Evolutionary conservation across 2,329 filamentous ascomycete genomes (phyloP).

Genomic region (Phoma sp.): DNA sequence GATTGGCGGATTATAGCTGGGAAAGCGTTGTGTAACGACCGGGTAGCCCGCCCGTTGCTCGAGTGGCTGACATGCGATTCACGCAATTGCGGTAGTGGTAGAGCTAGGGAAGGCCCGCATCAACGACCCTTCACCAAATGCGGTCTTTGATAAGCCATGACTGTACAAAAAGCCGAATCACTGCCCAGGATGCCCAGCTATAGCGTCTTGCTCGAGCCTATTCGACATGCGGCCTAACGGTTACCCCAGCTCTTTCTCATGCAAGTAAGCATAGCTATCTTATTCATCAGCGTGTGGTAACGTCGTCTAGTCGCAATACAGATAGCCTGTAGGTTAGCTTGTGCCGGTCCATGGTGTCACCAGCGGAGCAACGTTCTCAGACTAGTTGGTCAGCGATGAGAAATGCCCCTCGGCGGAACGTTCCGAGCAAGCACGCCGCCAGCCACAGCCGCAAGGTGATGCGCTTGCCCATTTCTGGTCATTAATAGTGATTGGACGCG

Average conservation of each 20-base stretch:
- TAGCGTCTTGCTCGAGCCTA: constrained; percentile 18
- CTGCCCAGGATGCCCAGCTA: not conserved
- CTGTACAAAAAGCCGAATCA: not conserved
- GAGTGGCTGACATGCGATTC: not conserved
- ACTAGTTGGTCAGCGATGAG: not conserved
- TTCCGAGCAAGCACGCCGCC: not conserved
- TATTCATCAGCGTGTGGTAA: constrained; percentile 30
- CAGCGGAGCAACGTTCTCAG: not conserved
- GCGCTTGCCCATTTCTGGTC: not conserved
- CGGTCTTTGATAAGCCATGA: constrained; percentile 31
- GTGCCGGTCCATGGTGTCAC: not conserved
- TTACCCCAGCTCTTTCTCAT: constrained; percentile 16
- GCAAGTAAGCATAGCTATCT: constrained; percentile 28
- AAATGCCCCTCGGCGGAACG: not conserved
- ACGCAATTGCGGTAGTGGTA: not conserved
- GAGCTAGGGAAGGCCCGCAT: not conserved
- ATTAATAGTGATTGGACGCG: not conserved
- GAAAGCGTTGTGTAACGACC: constrained; percentile 1
- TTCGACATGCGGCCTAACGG: constrained; percentile 13
- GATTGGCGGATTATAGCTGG: not conserved
- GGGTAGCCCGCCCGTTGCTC: not conserved
- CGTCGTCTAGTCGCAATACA: not conserved
- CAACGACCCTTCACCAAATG: not conserved
- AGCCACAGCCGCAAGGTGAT: not conserved
- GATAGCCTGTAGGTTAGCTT: not conserved